Evolutionary conservation across 768 basidiomycete species (phyloP), one percentile per base, ranked within the genome.

Genomic region (Agrocybe praecox): DNA sequence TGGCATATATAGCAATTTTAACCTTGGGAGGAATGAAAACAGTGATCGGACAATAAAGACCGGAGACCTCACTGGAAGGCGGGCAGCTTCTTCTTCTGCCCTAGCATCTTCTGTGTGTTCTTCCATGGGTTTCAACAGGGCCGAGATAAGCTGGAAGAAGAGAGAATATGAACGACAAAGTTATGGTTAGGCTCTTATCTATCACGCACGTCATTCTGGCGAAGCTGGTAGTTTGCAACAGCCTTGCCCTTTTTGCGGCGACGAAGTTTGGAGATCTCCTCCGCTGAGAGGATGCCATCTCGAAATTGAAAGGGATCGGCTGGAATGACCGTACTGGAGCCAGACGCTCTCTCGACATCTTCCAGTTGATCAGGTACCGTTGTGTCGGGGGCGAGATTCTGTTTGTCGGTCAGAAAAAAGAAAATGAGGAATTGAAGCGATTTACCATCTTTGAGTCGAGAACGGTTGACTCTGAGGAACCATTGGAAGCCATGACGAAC

Each of bases 121-220:
- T 33, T 94, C 90, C 84, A 98, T 89, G 0, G 94, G 84, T 72
- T 96, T 97, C 32, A 98, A 81, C 58, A 98, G 73, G n/a, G 85
- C 82, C n/a, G 74, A 68, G 59, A 98, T 96, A 57, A 95, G 88
- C 90, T 96, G 65, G 34, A 46, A 45, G 47, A 64, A 45, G 49
- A 49, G 52, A 49, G 49, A 36, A 46, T 53, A 55, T 53, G 32
- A 45, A 46, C 9, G 52, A 22, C 26, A 49, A 15, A 51, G 19
- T 44, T 51, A 36, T 40, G 43, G 42, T 50, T 33, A 42, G 32
- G 42, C 48, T 49, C 43, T 33, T 12, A 29, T 24, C 40, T 48
- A 51, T 51, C 46, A 55, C 62, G 33, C 66, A 82, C 92, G 60
- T 84, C 73, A 75, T 94, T 94, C 69, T 94, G 90, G 58, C 76